Percentiles rank a stretch among this genome's conserved stretches.
These are phyloP conservation scores for Cucurbita moschata DNA, from an alignment of 306 rosid genomes.

Conservation along the genomic window DNA sequence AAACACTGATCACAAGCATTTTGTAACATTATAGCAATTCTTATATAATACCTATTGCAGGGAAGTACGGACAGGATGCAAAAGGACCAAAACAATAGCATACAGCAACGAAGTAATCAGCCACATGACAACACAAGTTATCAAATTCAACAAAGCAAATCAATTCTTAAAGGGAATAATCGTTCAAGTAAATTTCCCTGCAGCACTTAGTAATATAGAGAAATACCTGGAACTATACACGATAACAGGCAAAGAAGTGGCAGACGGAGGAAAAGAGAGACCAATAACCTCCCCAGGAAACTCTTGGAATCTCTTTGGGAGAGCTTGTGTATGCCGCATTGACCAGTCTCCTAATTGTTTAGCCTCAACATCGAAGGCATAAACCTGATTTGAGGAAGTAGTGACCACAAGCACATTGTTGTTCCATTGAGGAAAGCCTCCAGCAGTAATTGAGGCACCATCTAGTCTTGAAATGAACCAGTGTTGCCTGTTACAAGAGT, in stretches of 20 bases:
- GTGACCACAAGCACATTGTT: slow-evolving; percentile 62
- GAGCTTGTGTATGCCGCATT: slow-evolving; percentile 39
- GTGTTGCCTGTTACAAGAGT: slow-evolving; percentile 55
- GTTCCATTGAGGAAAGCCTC: slow-evolving; percentile 73
- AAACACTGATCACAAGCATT: background rate
- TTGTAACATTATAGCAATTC: background rate
- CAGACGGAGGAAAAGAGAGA: slow-evolving; percentile 67
- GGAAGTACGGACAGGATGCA: background rate
- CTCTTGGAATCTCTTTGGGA: slow-evolving; percentile 74
- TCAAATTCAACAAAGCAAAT: background rate
- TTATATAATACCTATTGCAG: background rate
- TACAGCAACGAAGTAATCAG: background rate
- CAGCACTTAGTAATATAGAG: background rate
- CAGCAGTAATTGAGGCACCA: slow-evolving; percentile 88
- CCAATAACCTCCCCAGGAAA: slow-evolving; percentile 98
- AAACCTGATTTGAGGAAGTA: slow-evolving; percentile 87
- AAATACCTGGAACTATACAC: slow-evolving; percentile 88
- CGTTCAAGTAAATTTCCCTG: background rate
- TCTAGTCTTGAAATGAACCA: slow-evolving; percentile 91
- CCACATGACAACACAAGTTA: background rate
- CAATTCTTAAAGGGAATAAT: background rate
- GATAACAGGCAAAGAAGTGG: slow-evolving; percentile 49
- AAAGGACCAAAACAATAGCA: background rate
- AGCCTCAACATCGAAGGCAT: slow-evolving; percentile 80
- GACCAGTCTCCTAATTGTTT: slow-evolving; percentile 90